Percentiles rank a stretch among this genome's conserved stretches.
Evolutionary conservation across 2,329 filamentous ascomycete species (phyloP).

Genomic region (Sordariomycetes sp.): DNA sequence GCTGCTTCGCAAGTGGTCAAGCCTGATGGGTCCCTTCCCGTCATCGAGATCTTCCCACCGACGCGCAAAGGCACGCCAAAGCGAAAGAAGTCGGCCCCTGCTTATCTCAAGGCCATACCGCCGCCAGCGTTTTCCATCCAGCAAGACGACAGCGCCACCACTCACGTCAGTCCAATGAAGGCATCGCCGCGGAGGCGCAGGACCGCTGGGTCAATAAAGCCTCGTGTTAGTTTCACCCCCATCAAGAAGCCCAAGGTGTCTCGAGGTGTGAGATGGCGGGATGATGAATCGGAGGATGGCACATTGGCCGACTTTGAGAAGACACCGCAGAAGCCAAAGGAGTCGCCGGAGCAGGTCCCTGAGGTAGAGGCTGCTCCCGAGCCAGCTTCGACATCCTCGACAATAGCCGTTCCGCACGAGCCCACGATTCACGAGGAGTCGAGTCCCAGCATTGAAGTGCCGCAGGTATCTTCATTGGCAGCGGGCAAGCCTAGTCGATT

Average conservation of each 20-base stretch:
- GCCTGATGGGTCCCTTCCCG: constrained; percentile 61
- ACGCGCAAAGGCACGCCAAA: constrained; percentile 69
- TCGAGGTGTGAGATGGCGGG: constrained; percentile 82
- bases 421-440: constrained; percentile 32
- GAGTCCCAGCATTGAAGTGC: constrained; percentile 50
- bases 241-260: constrained; percentile 64
- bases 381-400: constrained; percentile 9
- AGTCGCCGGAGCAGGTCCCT: constrained; percentile 39
- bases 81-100: constrained; percentile 45
- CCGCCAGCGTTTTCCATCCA: constrained; percentile 29
- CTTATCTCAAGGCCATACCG: constrained; percentile 31
- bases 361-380: constrained; percentile 1
- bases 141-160: constrained; percentile 17
- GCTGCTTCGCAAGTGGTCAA: constrained; percentile 80
- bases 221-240: constrained; percentile 42
- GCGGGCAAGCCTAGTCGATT: constrained; percentile 63
- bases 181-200: constrained; percentile 76
- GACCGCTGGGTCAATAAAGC: constrained; percentile 15
- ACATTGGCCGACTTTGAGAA: constrained; percentile 84
- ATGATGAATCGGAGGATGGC: constrained; percentile 77
- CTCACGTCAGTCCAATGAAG: constrained; percentile 51
- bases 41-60: constrained; percentile 60
- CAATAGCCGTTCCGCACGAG: constrained; percentile 4
- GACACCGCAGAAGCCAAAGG: constrained; percentile 63
- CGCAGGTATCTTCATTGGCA: constrained; percentile 23